Percentiles rank a stretch among this genome's conserved stretches.
Conservation (phyloP, 495 filamentous ascomycete species). For the Penicillium mononematosum region DNA sequence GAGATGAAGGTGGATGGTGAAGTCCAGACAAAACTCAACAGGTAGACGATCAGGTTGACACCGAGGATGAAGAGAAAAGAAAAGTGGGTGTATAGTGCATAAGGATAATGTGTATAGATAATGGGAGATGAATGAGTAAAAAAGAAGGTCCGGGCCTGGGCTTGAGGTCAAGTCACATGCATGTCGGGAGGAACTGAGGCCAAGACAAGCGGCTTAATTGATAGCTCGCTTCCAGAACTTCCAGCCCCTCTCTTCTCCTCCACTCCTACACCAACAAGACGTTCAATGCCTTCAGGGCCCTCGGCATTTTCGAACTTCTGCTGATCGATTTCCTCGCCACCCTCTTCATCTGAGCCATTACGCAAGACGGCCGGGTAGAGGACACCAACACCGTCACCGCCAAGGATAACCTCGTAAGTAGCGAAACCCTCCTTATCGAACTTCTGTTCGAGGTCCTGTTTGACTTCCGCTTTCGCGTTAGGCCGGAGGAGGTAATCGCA, state of each 20-base stretch:
- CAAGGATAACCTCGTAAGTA: conserved; percentile 83
- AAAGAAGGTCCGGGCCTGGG: not conserved
- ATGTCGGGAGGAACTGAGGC: not conserved
- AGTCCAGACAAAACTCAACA: conserved; percentile 4
- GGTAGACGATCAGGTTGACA: not conserved
- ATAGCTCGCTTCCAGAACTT: conserved; percentile 78
- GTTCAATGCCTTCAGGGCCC: conserved; percentile 77
- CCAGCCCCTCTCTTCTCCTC: conserved; percentile 76
- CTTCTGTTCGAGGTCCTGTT: conserved; percentile 61
- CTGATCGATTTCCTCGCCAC: conserved; percentile 89
- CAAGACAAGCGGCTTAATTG: not conserved
- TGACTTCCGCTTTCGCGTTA: conserved; percentile 46
- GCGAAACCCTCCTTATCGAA: conserved; percentile 75
- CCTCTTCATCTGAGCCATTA: conserved; percentile 67
- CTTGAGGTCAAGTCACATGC: not conserved
- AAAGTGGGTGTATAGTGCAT: conserved; percentile 22
- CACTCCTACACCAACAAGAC: conserved; percentile 58
- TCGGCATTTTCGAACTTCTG: conserved; percentile 84
- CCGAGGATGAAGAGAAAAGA: not conserved
- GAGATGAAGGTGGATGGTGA: not conserved
- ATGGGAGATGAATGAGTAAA: conserved; percentile 18
- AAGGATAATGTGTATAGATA: conserved; percentile 30
- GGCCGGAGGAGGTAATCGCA: conserved; percentile 88
- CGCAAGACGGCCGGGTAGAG: conserved; percentile 85
- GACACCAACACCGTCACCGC: conserved; percentile 88